Conservation (phyloP, 495 filamentous ascomycete genomes). For the Neurospora intermedia region DNA sequence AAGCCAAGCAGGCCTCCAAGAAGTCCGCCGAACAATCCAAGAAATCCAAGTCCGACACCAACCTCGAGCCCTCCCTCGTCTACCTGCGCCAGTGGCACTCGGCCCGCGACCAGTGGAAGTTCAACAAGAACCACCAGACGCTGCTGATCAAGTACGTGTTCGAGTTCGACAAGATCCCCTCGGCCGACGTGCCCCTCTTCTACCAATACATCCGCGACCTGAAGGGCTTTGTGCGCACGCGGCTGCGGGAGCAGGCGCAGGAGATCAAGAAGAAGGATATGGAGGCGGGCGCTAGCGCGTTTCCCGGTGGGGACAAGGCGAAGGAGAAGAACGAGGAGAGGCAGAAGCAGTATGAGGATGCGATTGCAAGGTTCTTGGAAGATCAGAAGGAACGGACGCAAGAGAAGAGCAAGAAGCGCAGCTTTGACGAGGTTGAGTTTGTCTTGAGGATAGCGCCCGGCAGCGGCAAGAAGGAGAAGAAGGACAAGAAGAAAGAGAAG, state of each 20-base stretch:
- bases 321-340: conserved; percentile 31
- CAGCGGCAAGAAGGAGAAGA: neutral
- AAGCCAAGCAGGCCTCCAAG: conserved; percentile 9
- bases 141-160: conserved; percentile 74
- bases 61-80: conserved; percentile 50
- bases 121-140: conserved; percentile 82
- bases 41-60: conserved; percentile 21
- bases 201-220: conserved; percentile 61
- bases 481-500: neutral
- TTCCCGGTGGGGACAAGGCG: conserved; percentile 30
- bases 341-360: conserved; percentile 44
- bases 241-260: conserved; percentile 51
- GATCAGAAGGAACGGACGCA: conserved; percentile 17
- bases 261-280: conserved; percentile 41
- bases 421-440: conserved; percentile 36
- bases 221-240: conserved; percentile 52
- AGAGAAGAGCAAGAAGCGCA: conserved; percentile 21
- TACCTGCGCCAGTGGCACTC: conserved; percentile 65
- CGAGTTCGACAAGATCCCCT: conserved; percentile 52
- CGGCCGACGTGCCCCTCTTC: conserved; percentile 51
- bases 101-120: conserved; percentile 66
- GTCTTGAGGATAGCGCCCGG: conserved; percentile 26
- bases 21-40: neutral
- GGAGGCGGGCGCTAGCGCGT: conserved; percentile 32
- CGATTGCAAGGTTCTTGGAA: conserved; percentile 35